A percentile compares a stretch with the other conserved stretches of the same genome.
Evolutionary conservation across 83 land plant species (phyloP).

Genomic region (Thuja plicata): DNA sequence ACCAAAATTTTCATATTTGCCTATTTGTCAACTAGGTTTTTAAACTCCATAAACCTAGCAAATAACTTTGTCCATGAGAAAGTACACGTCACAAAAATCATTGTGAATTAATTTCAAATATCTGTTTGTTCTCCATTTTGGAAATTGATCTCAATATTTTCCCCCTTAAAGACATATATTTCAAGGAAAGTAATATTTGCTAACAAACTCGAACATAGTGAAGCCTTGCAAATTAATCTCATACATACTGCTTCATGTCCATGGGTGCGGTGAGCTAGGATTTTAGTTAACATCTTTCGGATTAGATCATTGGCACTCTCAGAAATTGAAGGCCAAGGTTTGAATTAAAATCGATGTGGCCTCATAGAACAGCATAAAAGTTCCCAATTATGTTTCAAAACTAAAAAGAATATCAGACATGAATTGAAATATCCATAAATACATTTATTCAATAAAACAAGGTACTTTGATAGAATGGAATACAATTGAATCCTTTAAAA

Average conservation of each 20-base stretch:
- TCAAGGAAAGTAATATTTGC: neutral
- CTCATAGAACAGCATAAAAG: constrained; percentile 43
- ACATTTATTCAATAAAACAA: neutral
- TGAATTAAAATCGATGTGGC: constrained; percentile 37
- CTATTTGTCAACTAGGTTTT: too few species aligned
- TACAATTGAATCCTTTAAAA: neutral
- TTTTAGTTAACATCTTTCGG: constrained; percentile 29
- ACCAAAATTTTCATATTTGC: too few species aligned
- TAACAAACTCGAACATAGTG: neutral
- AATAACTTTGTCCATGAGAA: too few species aligned
- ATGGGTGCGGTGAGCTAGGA: constrained; percentile 23
- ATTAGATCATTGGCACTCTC: constrained; percentile 37
- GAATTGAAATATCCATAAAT: neutral
- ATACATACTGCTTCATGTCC: constrained; percentile 45
- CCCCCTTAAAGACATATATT: neutral
- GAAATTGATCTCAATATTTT: too few species aligned
- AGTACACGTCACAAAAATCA: too few species aligned
- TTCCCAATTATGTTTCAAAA: constrained; percentile 41
- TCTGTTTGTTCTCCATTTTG: too few species aligned
- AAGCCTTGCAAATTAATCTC: neutral
- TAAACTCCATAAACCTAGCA: too few species aligned
- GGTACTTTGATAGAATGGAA: neutral
- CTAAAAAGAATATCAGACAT: neutral
- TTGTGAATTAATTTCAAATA: too few species aligned
- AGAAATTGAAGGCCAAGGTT: constrained; percentile 49